A percentile compares a stretch with the other conserved stretches of the same genome.
phyloP scores from a whole-genome alignment of 257 asterid genomes.

The Marsdenia floribunda region DNA sequence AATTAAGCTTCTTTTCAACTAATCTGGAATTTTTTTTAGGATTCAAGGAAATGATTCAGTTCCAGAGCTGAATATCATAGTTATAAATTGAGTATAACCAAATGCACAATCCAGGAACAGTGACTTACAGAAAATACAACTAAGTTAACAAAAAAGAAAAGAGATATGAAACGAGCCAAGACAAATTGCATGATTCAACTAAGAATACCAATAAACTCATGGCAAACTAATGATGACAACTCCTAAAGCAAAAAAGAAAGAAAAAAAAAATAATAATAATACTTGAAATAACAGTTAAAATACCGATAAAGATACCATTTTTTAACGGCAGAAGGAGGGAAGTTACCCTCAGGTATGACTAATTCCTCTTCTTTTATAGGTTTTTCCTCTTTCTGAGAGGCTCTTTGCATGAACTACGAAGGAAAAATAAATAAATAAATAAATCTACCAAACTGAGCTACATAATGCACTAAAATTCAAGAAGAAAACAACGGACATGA shows the following conservation, averaged over 20 bases:
- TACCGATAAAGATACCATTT: conserved; percentile 50
- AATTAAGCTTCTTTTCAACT: background rate
- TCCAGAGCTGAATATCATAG: background rate
- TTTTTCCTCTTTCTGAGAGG: conserved; percentile 56
- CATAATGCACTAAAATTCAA: background rate
- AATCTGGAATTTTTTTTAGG: background rate
- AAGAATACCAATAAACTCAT: background rate
- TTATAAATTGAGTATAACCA: background rate
- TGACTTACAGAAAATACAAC: background rate
- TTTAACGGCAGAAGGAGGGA: conserved; percentile 38
- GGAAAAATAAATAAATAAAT: background rate
- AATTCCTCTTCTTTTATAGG: conserved; percentile 37
- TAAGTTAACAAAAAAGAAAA: background rate
- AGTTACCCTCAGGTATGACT: conserved; percentile 45
- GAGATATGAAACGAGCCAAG: background rate
- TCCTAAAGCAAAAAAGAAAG: background rate
- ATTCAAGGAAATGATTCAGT: background rate
- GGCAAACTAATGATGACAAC: background rate
- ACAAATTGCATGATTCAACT: background rate
- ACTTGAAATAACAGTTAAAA: background rate
- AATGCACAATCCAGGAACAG: background rate
- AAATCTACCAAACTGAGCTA: conserved; percentile 2
- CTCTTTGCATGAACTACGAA: conserved; percentile 93
- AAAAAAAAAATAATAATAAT: background rate
- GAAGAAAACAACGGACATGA: conserved; percentile 7